Evolutionary conservation across 345 rosid species (phyloP), one percentile per base, ranked within the genome.

Genomic region (Aquilaria yunnanensis): DNA sequence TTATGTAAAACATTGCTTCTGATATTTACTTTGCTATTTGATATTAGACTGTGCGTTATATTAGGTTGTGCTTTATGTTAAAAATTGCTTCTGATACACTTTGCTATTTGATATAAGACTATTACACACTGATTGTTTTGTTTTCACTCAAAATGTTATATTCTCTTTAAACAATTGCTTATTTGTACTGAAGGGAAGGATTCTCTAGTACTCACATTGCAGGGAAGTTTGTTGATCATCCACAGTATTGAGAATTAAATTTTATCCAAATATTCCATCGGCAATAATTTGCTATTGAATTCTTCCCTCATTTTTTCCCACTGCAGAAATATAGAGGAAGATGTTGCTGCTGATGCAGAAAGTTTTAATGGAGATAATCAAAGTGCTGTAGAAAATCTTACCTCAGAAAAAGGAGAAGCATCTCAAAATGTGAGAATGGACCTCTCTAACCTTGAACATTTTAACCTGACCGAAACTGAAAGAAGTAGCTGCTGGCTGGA

Each of bases 321-420:
- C 34, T 55, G 47, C 81, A 93, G 97, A 75, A 81, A 83, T 69
- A 72, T 78, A 69, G 73, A 81, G 45, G 84, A 87, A 74, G 80
- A 81, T 67, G 77, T 34, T 58, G 63, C 86, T 47, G 76, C 71
- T 46, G 86, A 72, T 78, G 69, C 75, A 52, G 94, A 79, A 72
- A 75, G 65, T 69, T 75, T 77, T 75, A 70, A 56, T 69, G 84
- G 81, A 71, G 92, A 85, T 60, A 76, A 72, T 69, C 81, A 73
- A 55, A 69, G 75, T 69, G 74, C 71, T 62, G 68, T 77, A 70
- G 78, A 76, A 75, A 81, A 64, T 60, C 73, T 66, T 73, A 76
- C 83, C 16, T 69, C 57, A 12, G 84, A 78, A 66, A 84, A 80
- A 73, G 70, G 56, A 13, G 88, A 77, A 75, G 83, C 71, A 54